A percentile compares a stretch with the other conserved stretches of the same genome.
phyloP scores from a whole-genome alignment of 2,329 filamentous ascomycete genomes.

The Pestalotiopsis fici region DNA sequence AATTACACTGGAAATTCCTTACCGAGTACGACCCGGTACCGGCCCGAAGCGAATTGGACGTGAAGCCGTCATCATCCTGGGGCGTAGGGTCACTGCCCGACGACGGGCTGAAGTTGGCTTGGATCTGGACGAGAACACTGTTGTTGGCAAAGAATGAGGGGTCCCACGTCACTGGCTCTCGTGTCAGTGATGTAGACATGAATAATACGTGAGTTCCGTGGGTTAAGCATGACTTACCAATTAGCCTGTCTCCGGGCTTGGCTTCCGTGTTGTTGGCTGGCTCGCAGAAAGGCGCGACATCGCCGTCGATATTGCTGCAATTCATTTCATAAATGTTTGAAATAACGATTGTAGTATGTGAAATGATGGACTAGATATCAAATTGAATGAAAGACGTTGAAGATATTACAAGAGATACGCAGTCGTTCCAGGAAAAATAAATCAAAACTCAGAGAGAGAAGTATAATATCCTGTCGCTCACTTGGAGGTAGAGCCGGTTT shows the following conservation, averaged over 20 bases:
- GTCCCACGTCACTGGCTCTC: neutral
- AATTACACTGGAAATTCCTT: too few species aligned
- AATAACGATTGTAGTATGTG: neutral
- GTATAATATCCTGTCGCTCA: neutral
- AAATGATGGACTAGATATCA: neutral
- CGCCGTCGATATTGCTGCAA: slow-evolving; percentile 6
- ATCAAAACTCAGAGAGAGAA: neutral
- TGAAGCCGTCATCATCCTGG: neutral
- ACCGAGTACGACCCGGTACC: slow-evolving; percentile 2
- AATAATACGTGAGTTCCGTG: neutral
- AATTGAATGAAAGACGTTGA: neutral
- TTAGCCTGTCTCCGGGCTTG: neutral
- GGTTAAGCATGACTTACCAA: neutral
- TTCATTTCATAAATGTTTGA: neutral
- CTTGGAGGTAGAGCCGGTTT: neutral
- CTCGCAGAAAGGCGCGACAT: slow-evolving; percentile 6
- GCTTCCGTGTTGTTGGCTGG: slow-evolving; percentile 1
- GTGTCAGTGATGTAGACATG: neutral
- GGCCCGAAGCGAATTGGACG: slow-evolving; percentile 4
- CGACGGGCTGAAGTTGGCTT: slow-evolving; percentile 5
- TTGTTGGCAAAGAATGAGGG: neutral
- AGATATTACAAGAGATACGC: neutral
- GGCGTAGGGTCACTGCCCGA: neutral
- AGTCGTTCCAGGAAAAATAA: neutral
- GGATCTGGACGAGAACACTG: slow-evolving; percentile 5